Evolutionary conservation across 345 rosid species (phyloP).

Genomic region (Mercurialis annua): DNA sequence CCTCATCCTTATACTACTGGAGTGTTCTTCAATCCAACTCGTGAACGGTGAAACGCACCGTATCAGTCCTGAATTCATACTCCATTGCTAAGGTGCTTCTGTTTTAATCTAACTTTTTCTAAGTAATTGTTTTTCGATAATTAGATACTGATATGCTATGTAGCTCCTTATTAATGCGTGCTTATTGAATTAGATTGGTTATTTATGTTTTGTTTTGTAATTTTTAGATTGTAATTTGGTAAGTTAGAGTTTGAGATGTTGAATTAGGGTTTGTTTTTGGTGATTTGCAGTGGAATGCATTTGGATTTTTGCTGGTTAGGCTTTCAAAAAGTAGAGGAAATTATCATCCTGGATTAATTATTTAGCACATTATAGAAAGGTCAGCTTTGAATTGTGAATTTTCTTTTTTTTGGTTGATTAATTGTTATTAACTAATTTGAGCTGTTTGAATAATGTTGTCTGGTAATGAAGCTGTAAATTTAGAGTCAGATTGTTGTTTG

Average conservation of each 20-base stretch:
- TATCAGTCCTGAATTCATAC: constrained; percentile 8
- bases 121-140: constrained; percentile 12
- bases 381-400: background rate
- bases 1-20: constrained; percentile 1
- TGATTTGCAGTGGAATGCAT: constrained; percentile 43
- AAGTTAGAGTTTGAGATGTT: constrained; percentile 10
- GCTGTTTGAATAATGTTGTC: background rate
- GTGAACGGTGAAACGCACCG: constrained; percentile 18
- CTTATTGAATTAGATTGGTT: constrained; percentile 26
- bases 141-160: constrained; percentile 29
- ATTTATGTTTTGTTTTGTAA: constrained; percentile 14
- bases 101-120: background rate
- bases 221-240: constrained; percentile 15
- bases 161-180: too few relatives aligned
- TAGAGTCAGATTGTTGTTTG: background rate
- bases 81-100: constrained; percentile 32
- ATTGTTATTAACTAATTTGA: background rate
- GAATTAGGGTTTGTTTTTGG: constrained; percentile 40
- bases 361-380: constrained; percentile 18
- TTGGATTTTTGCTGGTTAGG: constrained; percentile 29
- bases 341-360: constrained; percentile 28
- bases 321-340: constrained; percentile 26
- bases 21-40: constrained; percentile 11
- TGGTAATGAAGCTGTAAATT: background rate
- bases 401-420: constrained; percentile 2